A percentile compares a stretch with the other conserved stretches of the same genome.
Evolutionary conservation across 2,329 filamentous ascomycete genomes (phyloP).

Genomic region (Rhexocercosporidium sp.): DNA sequence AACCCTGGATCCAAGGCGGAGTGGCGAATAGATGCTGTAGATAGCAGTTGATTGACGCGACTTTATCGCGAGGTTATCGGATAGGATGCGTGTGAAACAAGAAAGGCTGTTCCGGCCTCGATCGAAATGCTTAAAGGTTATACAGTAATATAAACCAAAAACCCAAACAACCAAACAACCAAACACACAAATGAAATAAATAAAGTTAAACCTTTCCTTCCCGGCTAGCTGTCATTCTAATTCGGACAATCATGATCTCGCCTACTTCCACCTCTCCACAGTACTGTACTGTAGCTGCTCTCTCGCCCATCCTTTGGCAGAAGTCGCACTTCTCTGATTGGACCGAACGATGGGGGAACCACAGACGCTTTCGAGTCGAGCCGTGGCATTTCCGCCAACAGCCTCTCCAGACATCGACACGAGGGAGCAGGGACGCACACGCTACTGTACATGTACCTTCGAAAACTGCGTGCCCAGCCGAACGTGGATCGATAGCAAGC

Average conservation of each 20-base stretch:
- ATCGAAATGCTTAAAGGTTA: background rate
- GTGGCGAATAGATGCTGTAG: conserved; percentile 10
- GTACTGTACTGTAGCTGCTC: background rate
- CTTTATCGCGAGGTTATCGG: too few species aligned
- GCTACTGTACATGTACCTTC: too few species aligned
- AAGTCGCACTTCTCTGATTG: conserved; percentile 12
- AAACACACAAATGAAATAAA: too few species aligned
- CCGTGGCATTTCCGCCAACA: conserved; percentile 31
- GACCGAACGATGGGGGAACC: conserved; percentile 7
- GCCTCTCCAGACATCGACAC: conserved; percentile 33
- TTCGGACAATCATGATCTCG: background rate
- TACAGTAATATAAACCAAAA: too few species aligned
- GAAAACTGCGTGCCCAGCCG: background rate
- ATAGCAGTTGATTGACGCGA: background rate
- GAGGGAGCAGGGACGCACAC: conserved; percentile 21
- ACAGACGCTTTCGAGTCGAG: conserved; percentile 14
- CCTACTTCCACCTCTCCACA: background rate
- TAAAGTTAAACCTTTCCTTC: too few species aligned
- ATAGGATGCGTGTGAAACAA: background rate
- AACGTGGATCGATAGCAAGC: background rate
- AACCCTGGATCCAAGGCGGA: background rate
- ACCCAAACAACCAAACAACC: too few species aligned
- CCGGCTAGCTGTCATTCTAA: background rate
- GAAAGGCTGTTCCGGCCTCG: background rate
- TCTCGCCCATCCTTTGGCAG: conserved; percentile 4